Conservation (phyloP, 2,329 filamentous ascomycete species). For the Aspergillus sp. region DNA sequence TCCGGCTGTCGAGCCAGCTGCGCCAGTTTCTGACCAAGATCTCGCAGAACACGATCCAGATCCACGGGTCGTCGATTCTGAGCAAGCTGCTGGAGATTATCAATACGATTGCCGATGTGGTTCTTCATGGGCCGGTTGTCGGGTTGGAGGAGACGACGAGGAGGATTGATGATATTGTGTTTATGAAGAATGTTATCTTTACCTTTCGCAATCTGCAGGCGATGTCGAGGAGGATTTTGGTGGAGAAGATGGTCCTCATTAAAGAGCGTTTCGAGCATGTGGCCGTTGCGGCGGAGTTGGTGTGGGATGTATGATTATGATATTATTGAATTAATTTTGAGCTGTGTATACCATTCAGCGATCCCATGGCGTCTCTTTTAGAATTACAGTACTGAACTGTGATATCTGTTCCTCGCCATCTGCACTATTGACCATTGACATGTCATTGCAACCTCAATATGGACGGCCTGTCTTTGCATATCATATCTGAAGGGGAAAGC, state of each 20-base stretch:
- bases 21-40: slow-evolving; percentile 44
- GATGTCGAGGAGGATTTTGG: slow-evolving; percentile 46
- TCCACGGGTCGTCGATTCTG: slow-evolving; percentile 58
- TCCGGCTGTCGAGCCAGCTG: slow-evolving; percentile 45
- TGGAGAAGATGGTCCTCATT: slow-evolving; percentile 42
- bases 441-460: too few relatives aligned
- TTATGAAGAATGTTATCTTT: slow-evolving; percentile 53
- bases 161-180: slow-evolving; percentile 55
- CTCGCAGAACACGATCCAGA: slow-evolving; percentile 49
- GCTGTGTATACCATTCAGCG: too few relatives aligned
- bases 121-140: slow-evolving; percentile 52
- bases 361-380: too few relatives aligned
- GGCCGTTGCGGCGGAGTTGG: neutral
- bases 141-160: slow-evolving; percentile 48
- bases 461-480: too few relatives aligned
- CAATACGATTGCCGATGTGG: slow-evolving; percentile 59
- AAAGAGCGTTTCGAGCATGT: slow-evolving; percentile 21
- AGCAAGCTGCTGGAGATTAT: slow-evolving; percentile 62
- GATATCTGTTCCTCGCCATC: too few relatives aligned
- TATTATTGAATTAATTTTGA: too few relatives aligned
- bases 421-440: too few relatives aligned
- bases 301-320: too few relatives aligned
- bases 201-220: slow-evolving; percentile 50
- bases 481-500: too few relatives aligned
- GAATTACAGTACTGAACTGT: too few relatives aligned